phyloP scores from a whole-genome alignment of 108 stramenopile genomes.

The Skeletonema costatum region DNA sequence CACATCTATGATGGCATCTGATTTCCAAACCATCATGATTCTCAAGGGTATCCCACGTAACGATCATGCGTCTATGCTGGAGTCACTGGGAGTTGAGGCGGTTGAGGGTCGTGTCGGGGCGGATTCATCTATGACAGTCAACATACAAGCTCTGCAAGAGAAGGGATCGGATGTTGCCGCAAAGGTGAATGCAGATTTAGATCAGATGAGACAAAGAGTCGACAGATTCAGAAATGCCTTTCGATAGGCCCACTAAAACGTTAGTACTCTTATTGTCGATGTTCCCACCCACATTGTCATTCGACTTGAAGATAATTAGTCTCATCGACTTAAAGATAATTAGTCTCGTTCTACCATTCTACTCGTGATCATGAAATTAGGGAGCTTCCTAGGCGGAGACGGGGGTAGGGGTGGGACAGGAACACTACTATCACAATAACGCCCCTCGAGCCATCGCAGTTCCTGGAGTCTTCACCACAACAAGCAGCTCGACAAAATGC shows the following conservation, averaged over 20 bases:
- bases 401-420: no score
- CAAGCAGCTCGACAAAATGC: no score
- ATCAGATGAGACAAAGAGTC: constrained; percentile 82
- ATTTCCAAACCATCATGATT: constrained; percentile 87
- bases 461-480: no score
- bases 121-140: constrained; percentile 74
- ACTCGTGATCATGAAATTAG: no score
- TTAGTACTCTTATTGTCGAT: no score
- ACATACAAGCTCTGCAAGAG: constrained; percentile 74
- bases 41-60: constrained; percentile 91
- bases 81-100: constrained; percentile 85
- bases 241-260: constrained; percentile 28
- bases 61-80: constrained; percentile 85
- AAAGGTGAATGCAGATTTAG: constrained; percentile 78
- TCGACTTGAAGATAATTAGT: no score
- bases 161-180: constrained; percentile 64
- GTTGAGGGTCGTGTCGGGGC: constrained; percentile 60
- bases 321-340: no score
- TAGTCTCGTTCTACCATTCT: no score
- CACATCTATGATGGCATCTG: constrained; percentile 73
- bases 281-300: no score
- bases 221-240: constrained; percentile 82
- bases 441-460: no score
- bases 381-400: no score
- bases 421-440: no score